These are phyloP conservation scores for Sporothrix mexicana DNA, from an alignment of 2,329 filamentous ascomycete species.

Conservation along the genomic window DNA sequence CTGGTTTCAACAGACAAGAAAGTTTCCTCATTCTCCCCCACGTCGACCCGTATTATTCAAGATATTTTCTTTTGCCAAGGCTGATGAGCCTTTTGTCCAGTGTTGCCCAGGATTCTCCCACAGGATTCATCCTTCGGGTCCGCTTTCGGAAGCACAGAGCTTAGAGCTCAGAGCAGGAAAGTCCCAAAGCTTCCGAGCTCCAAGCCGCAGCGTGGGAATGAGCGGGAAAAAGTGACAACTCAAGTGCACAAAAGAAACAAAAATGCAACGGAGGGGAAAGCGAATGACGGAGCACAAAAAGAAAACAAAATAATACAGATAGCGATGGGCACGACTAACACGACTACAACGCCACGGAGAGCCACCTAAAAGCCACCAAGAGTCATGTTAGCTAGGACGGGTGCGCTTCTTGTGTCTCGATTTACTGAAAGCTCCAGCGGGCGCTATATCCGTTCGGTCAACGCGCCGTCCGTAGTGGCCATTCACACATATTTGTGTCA, in stretches of 20 bases:
- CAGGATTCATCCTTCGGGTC: neutral
- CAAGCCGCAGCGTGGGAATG: neutral
- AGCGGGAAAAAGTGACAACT: neutral
- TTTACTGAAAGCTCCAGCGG: slow-evolving; percentile 9
- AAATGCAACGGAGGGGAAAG: neutral
- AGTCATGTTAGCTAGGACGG: neutral
- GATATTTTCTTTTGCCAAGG: slow-evolving; percentile 2
- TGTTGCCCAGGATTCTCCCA: too few species aligned
- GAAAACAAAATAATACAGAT: neutral
- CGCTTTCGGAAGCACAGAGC: neutral
- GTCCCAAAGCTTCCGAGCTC: slow-evolving; percentile 10
- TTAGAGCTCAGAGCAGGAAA: neutral
- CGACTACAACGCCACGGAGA: neutral
- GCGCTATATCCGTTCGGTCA: neutral
- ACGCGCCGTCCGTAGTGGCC: neutral
- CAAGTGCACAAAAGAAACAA: neutral
- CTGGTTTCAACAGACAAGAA: neutral
- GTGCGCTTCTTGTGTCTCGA: slow-evolving; percentile 2
- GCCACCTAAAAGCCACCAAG: neutral
- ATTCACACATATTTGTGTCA: neutral
- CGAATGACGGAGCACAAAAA: neutral
- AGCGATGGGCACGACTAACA: neutral
- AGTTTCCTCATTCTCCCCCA: neutral
- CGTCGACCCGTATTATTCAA: neutral
- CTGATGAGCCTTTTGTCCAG: neutral